Conservation (phyloP, 495 filamentous ascomycete species). For the Lophium mytilinum region DNA sequence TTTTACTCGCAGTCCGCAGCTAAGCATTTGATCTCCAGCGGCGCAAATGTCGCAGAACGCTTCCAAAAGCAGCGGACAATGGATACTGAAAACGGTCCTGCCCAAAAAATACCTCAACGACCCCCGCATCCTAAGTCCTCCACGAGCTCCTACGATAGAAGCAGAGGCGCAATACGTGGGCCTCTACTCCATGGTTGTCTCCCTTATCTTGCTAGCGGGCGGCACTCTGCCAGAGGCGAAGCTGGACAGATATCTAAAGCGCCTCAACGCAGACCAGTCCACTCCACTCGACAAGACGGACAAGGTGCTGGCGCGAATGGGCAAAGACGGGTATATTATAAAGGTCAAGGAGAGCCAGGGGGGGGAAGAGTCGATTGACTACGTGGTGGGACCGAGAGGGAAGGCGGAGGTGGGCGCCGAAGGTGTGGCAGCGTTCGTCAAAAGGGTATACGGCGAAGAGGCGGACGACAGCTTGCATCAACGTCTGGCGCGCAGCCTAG, state of each 20-base stretch:
- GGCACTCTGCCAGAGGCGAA: conserved; percentile 58
- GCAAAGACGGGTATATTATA: conserved; percentile 74
- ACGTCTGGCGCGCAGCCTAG: conserved; percentile 32
- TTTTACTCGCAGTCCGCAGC: neutral
- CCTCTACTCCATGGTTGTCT: conserved; percentile 69
- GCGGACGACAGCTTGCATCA: conserved; percentile 29
- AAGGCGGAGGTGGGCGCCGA: conserved; percentile 75
- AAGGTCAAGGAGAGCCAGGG: conserved; percentile 46
- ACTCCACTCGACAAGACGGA: conserved; percentile 73
- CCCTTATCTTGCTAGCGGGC: conserved; percentile 63
- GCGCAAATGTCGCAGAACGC: conserved; percentile 47
- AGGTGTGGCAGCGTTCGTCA: conserved; percentile 62
- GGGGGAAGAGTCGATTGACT: conserved; percentile 60
- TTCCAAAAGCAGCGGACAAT: conserved; percentile 54
- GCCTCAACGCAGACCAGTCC: conserved; percentile 67
- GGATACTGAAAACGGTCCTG: conserved; percentile 65
- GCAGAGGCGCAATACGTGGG: conserved; percentile 72
- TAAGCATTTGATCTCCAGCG: conserved; percentile 34
- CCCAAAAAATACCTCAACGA: conserved; percentile 51
- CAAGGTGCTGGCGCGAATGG: conserved; percentile 61
- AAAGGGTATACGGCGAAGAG: conserved; percentile 44
- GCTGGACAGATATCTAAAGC: conserved; percentile 54
- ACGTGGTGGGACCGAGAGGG: conserved; percentile 72
- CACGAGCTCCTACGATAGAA: conserved; percentile 51
- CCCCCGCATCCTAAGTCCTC: conserved; percentile 55